Conservation (phyloP, 176 grass and related monocot species). For the Zea luxurians region DNA sequence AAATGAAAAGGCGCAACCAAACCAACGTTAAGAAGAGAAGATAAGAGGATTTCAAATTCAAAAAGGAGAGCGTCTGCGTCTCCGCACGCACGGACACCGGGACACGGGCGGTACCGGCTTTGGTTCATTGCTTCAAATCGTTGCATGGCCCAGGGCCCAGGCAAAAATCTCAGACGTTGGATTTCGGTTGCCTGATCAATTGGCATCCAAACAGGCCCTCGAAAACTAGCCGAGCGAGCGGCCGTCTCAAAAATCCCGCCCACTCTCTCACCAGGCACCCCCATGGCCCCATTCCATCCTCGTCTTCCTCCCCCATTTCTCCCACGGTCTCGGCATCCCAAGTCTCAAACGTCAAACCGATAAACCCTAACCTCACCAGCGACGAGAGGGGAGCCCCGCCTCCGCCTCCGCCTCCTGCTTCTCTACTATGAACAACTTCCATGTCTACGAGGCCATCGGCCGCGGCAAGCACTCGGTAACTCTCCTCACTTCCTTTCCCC, state of each 20-base stretch:
- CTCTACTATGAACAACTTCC: slow-evolving; percentile 91
- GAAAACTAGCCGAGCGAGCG: slow-evolving; percentile 43
- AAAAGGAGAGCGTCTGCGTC: too few species aligned
- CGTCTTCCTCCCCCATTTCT: slow-evolving; percentile 17
- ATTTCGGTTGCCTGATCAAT: too few species aligned
- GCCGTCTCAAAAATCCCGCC: slow-evolving; percentile 43
- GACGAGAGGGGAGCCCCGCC: slow-evolving; percentile 22
- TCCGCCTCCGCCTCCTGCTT: slow-evolving; percentile 20
- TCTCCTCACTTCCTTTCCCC: not conserved
- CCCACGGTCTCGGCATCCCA: not conserved
- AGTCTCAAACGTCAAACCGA: slow-evolving; percentile 24
- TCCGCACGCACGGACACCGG: too few species aligned
- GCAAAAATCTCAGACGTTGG: too few species aligned
- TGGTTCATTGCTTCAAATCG: too few species aligned
- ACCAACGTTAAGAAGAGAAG: too few species aligned
- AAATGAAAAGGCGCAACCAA: too few species aligned
- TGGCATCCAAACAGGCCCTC: not conserved
- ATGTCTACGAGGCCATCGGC: slow-evolving; percentile 97
- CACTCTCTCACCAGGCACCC: slow-evolving; percentile 2
- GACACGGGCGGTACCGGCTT: too few species aligned
- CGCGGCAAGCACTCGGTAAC: slow-evolving; percentile 90
- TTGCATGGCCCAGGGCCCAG: too few species aligned
- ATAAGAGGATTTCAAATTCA: too few species aligned
- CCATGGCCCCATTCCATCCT: too few species aligned
- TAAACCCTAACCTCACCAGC: slow-evolving; percentile 33